Evolutionary conservation across 345 rosid species (phyloP).

Genomic region (Populus alba): DNA sequence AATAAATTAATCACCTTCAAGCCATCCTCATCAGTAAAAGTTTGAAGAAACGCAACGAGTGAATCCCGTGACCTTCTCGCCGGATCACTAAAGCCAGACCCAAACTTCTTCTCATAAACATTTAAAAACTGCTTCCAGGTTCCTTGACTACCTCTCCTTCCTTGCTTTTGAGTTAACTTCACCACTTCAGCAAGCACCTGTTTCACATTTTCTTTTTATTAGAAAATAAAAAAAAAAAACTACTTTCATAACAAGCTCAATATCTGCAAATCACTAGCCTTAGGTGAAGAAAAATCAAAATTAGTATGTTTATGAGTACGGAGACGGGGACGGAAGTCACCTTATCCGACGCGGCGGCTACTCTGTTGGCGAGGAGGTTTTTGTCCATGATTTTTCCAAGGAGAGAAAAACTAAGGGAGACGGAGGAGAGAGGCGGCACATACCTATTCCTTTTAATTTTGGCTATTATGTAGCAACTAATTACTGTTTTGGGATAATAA

Average conservation of each 20-base stretch:
- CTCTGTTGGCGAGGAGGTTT: not conserved
- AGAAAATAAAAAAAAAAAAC: not conserved
- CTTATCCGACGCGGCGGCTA: constrained; percentile 13
- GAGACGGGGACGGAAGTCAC: not conserved
- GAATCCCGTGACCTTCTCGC: constrained; percentile 52
- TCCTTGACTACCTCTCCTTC: constrained; percentile 51
- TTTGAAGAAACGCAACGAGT: constrained; percentile 54
- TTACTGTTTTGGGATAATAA: too few species aligned
- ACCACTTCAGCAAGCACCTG: constrained; percentile 72
- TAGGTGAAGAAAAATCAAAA: not conserved
- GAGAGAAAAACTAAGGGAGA: not conserved
- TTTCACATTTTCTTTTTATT: not conserved
- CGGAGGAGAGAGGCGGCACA: not conserved
- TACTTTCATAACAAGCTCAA: not conserved
- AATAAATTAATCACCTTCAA: constrained; percentile 38
- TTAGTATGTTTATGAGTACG: not conserved
- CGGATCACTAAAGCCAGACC: constrained; percentile 70
- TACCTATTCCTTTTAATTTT: too few species aligned
- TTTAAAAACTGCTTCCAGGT: constrained; percentile 74
- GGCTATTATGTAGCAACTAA: too few species aligned
- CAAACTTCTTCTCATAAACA: constrained; percentile 46
- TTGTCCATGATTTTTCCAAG: constrained; percentile 1
- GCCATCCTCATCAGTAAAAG: constrained; percentile 46
- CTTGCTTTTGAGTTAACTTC: constrained; percentile 56
- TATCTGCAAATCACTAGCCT: not conserved